phyloP scores from a whole-genome alignment of 306 rosid species.

The Gastrolobium villosum region DNA sequence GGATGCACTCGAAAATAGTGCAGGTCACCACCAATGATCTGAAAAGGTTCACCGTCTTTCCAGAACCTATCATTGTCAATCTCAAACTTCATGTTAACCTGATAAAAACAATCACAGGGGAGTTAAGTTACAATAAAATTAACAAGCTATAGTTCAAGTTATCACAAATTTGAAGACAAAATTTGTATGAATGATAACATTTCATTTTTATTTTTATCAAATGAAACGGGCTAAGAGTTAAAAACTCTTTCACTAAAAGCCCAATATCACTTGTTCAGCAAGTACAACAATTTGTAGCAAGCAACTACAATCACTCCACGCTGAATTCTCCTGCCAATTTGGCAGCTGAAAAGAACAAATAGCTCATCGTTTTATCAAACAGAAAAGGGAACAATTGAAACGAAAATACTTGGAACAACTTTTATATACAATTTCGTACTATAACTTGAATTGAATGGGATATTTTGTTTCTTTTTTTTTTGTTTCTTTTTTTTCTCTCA shows the following conservation, averaged over 20 bases:
- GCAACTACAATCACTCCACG: not conserved
- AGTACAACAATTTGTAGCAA: slow-evolving; percentile 1
- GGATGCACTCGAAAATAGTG: slow-evolving; percentile 95
- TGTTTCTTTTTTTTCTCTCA: no score
- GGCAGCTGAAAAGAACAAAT: slow-evolving; percentile 27
- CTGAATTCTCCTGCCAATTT: not conserved
- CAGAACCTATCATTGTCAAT: slow-evolving; percentile 79
- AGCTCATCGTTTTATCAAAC: not conserved
- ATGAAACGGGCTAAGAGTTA: not conserved
- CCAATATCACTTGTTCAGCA: not conserved
- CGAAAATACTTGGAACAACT: no score
- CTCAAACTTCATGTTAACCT: slow-evolving; percentile 71
- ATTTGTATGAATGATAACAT: not conserved
- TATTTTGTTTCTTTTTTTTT: no score
- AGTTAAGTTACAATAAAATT: slow-evolving; percentile 14
- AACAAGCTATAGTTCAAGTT: slow-evolving; percentile 8
- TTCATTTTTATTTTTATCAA: not conserved
- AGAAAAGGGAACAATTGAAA: not conserved
- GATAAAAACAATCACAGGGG: slow-evolving; percentile 42
- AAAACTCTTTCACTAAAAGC: not conserved
- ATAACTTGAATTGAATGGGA: no score
- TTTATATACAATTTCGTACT: no score
- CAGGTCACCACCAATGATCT: slow-evolving; percentile 93
- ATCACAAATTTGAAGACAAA: slow-evolving; percentile 14
- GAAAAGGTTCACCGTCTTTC: slow-evolving; percentile 87